phyloP scores from a whole-genome alignment of 108 stramenopile genomes.

The Mediolabrus comicus region DNA sequence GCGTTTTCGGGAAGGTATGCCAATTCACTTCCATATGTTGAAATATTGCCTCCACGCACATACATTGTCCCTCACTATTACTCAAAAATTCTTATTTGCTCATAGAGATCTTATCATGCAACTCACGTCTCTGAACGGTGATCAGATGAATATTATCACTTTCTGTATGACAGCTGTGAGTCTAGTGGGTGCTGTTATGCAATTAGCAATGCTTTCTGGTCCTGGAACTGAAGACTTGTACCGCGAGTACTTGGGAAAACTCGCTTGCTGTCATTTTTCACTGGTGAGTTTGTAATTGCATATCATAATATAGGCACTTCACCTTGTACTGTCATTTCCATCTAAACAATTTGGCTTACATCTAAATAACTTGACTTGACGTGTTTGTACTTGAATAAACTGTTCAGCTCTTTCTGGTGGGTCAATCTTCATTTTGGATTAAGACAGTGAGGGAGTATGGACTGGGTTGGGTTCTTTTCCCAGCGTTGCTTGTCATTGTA shows the following conservation, averaged over 20 bases:
- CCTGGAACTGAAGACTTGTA: constrained; percentile 41
- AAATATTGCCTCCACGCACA: not conserved
- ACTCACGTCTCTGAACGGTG: constrained; percentile 14
- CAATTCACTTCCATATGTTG: not conserved
- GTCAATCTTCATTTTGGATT: constrained; percentile 79
- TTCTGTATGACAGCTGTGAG: constrained; percentile 47
- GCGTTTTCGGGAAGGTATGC: constrained; percentile 31
- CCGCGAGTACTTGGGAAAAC: constrained; percentile 53
- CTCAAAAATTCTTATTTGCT: not conserved
- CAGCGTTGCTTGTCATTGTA: constrained; percentile 76
- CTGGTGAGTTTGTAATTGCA: constrained; percentile 57
- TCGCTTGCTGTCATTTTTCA: constrained; percentile 45
- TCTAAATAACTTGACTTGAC: not conserved
- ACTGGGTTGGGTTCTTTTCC: constrained; percentile 85
- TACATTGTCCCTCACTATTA: not conserved
- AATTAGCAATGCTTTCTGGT: constrained; percentile 39
- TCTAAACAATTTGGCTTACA: not conserved
- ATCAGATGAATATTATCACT: constrained; percentile 39
- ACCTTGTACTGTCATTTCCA: not conserved
- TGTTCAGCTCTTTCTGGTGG: constrained; percentile 46
- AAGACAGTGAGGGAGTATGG: constrained; percentile 71
- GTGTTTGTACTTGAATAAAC: not conserved
- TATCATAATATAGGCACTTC: not conserved
- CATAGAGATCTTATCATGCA: constrained; percentile 28
- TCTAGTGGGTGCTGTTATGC: constrained; percentile 42